A percentile compares a stretch with the other conserved stretches of the same genome.
Conservation (phyloP, 2,329 filamentous ascomycete species). For the Sclerotinia sclerotiorum region DNA sequence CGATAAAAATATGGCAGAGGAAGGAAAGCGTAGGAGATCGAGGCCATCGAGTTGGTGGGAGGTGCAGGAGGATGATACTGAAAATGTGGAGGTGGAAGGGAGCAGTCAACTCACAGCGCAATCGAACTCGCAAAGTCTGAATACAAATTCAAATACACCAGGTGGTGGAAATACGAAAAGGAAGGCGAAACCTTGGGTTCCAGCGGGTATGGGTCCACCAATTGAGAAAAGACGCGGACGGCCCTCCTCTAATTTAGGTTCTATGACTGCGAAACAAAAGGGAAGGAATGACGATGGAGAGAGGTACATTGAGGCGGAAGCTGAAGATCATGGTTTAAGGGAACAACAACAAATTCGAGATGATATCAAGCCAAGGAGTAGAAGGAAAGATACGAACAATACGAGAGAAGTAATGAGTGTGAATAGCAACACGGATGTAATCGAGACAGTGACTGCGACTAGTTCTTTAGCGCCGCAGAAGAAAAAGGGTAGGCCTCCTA, state of each 20-base stretch:
- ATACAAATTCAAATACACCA: slow-evolving; percentile 12
- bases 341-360: slow-evolving; percentile 1
- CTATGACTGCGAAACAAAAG: neutral
- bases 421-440: neutral
- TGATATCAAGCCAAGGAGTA: neutral
- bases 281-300: neutral
- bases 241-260: neutral
- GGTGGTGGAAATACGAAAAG: slow-evolving; percentile 6
- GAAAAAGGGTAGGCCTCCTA: slow-evolving; percentile 13
- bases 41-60: slow-evolving; percentile 37
- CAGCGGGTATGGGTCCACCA: neutral
- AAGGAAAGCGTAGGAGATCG: slow-evolving; percentile 34
- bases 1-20: slow-evolving; percentile 22
- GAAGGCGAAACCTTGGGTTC: slow-evolving; percentile 9
- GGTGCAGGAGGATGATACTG: slow-evolving; percentile 12
- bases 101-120: neutral
- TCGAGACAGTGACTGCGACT: slow-evolving; percentile 7
- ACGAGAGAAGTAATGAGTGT: neutral
- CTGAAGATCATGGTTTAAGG: neutral
- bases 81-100: neutral
- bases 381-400: neutral
- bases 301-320: neutral
- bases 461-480: slow-evolving; percentile 13
- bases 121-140: slow-evolving; percentile 20
- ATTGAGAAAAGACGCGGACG: neutral